phyloP scores from a whole-genome alignment of 768 basidiomycete species.

The Pisolithus sp. region DNA sequence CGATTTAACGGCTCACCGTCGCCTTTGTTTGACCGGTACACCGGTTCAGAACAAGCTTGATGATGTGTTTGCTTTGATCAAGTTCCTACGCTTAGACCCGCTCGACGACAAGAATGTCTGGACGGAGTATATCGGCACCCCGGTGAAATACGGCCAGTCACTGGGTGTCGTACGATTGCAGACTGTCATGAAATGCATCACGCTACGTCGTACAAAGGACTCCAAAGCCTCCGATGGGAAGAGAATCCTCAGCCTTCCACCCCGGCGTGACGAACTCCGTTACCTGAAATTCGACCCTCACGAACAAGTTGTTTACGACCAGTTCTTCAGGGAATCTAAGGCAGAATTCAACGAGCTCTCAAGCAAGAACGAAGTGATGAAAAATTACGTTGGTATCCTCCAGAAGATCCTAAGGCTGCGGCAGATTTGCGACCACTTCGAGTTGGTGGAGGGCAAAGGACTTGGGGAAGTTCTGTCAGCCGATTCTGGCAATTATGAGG shows the following conservation, averaged over 20 bases:
- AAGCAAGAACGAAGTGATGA: constrained; percentile 89
- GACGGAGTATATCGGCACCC: constrained; percentile 89
- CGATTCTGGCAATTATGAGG: constrained; percentile 61
- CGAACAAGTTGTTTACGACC: constrained; percentile 83
- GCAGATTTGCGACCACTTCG: constrained; percentile 96
- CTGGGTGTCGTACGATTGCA: constrained; percentile 91
- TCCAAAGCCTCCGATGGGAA: constrained; percentile 74
- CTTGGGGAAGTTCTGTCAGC: constrained; percentile 38
- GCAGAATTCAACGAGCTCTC: constrained; percentile 86
- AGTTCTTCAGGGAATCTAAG: constrained; percentile 84
- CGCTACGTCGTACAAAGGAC: constrained; percentile 94
- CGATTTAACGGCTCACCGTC: constrained; percentile 88
- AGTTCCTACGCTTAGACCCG: constrained; percentile 87
- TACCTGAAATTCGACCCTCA: constrained; percentile 76
- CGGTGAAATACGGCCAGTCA: constrained; percentile 86
- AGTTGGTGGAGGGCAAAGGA: constrained; percentile 74
- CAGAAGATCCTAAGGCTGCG: constrained; percentile 94
- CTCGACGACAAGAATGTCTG: constrained; percentile 91
- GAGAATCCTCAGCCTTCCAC: constrained; percentile 80
- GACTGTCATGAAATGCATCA: constrained; percentile 95
- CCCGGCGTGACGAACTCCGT: constrained; percentile 83
- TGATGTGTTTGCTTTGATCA: constrained; percentile 95
- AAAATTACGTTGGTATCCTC: constrained; percentile 96
- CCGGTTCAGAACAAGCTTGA: constrained; percentile 99
- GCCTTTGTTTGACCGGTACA: constrained; percentile 93